These are phyloP conservation scores for Scheffersomyces ergatensis DNA, from an alignment of 805 yeast species.

Conservation along the genomic window DNA sequence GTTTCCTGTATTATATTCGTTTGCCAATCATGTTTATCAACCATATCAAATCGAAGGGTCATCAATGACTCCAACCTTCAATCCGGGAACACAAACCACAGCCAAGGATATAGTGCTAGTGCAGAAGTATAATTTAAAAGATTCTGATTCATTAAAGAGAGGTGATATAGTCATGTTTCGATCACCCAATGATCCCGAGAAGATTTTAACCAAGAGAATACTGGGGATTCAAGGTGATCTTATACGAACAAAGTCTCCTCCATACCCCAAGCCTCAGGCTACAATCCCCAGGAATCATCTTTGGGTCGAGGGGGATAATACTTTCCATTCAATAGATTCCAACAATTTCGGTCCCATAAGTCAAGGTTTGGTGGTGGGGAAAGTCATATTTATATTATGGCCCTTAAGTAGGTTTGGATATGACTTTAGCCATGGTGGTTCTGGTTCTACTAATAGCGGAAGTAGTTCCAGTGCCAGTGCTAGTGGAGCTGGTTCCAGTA, in stretches of 20 bases:
- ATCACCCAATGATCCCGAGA: conserved; percentile 79
- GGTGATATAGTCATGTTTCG: conserved; percentile 77
- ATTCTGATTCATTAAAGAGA: conserved; percentile 43
- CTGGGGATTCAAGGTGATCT: conserved; percentile 74
- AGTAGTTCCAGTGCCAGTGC: not conserved
- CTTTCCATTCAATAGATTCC: conserved; percentile 74
- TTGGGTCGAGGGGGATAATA: conserved; percentile 95
- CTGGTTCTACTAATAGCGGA: no score
- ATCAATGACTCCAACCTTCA: conserved; percentile 88
- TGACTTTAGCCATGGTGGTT: no score
- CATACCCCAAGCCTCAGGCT: conserved; percentile 63
- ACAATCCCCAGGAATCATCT: conserved; percentile 74
- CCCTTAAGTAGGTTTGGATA: conserved; percentile 45
- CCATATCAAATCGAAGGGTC: conserved; percentile 74
- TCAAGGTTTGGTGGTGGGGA: conserved; percentile 75
- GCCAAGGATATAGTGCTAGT: conserved; percentile 62
- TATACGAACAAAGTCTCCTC: conserved; percentile 53
- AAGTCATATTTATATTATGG: conserved; percentile 66
- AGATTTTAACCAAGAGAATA: conserved; percentile 75
- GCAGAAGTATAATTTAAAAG: conserved; percentile 58
- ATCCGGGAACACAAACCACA: conserved; percentile 54
- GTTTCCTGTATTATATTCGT: conserved; percentile 75
- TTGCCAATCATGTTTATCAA: conserved; percentile 69
- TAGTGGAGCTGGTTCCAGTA: not conserved
- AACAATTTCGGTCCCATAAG: conserved; percentile 89